phyloP scores from a whole-genome alignment of 345 rosid genomes.

The Firmiana major region DNA sequence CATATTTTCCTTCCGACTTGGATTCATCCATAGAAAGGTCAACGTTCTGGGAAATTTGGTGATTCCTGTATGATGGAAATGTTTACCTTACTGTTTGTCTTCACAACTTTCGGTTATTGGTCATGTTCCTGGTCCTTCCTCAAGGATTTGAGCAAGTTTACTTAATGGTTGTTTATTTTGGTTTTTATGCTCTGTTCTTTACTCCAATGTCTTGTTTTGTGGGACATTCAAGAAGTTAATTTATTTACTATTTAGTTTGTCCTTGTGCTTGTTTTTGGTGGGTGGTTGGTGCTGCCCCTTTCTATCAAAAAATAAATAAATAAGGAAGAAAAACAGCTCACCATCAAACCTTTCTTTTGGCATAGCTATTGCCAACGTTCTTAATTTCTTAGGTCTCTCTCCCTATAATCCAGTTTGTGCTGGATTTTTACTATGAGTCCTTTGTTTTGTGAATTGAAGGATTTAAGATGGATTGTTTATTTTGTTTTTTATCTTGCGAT shows the following conservation, averaged over 20 bases:
- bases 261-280: not conserved
- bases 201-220: not conserved
- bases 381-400: not conserved
- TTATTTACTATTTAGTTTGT: not conserved
- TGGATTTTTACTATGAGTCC: not conserved
- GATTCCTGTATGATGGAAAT: not conserved
- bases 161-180: not conserved
- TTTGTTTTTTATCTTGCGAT: too few relatives aligned
- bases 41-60: not conserved
- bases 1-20: not conserved
- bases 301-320: not conserved
- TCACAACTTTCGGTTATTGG: not conserved
- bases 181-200: not conserved
- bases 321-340: too few relatives aligned
- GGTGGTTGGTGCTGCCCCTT: not conserved
- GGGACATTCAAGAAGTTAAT: not conserved
- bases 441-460: not conserved
- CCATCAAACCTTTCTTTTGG: not conserved
- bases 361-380: not conserved
- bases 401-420: not conserved
- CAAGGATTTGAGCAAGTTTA: not conserved
- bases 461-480: constrained; percentile 3
- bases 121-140: not conserved
- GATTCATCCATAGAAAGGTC: not conserved
- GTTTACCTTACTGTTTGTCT: not conserved